A percentile compares a stretch with the other conserved stretches of the same genome.
Evolutionary conservation across 805 yeast species (phyloP).

Genomic region (Lachancea meyersii): DNA sequence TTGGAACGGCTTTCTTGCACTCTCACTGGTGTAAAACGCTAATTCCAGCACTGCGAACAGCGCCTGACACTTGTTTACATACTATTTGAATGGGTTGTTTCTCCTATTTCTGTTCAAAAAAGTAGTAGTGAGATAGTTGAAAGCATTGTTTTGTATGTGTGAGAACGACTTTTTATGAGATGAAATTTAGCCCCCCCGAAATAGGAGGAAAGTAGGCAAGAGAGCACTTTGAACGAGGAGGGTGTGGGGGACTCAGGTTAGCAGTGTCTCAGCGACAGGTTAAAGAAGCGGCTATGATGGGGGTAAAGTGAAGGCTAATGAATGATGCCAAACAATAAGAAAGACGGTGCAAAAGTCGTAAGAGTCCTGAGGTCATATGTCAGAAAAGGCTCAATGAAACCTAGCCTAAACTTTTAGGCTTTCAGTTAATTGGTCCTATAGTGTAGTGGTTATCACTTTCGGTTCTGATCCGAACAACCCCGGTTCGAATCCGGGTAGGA

Average conservation of each 20-base stretch:
- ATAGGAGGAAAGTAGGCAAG: neutral
- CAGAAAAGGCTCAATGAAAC: no score
- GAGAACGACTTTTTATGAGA: constrained; percentile 1
- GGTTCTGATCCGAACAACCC: constrained; percentile 66
- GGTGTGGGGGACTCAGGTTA: no score
- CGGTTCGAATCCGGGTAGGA: constrained; percentile 86
- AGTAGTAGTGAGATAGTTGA: neutral
- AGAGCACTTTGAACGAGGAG: neutral
- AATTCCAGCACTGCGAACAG: neutral
- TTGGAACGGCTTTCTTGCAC: neutral
- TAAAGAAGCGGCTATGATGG: no score
- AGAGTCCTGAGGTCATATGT: no score
- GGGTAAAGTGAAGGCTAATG: no score
- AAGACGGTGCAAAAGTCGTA: no score
- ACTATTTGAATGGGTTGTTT: constrained; percentile 5
- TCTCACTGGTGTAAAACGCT: neutral
- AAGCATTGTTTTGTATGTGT: neutral
- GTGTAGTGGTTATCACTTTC: constrained; percentile 58
- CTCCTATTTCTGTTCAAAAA: neutral
- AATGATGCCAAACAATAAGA: no score
- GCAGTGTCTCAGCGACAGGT: no score
- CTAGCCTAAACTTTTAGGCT: no score
- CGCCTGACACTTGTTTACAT: constrained; percentile 1
- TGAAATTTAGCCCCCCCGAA: constrained; percentile 1
- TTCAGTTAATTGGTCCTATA: constrained; percentile 39